Evolutionary conservation across 352 stramenopile species (phyloP).

Genomic region (Phytophthora rubi): DNA sequence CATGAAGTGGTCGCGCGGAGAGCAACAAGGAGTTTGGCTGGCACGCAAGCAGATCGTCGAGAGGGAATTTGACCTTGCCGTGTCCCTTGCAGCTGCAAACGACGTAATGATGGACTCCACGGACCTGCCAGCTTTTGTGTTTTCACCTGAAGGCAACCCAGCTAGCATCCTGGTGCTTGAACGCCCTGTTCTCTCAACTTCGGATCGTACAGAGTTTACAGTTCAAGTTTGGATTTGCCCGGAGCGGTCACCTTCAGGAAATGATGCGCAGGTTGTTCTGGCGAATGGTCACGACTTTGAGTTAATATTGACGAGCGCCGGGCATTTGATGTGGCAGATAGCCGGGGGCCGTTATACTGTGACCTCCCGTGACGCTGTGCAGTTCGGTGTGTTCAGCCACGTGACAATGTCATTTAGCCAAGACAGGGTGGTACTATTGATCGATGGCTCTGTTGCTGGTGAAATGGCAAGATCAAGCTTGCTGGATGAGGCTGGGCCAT

Average conservation of each 20-base stretch:
- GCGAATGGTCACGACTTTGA: constrained; percentile 70
- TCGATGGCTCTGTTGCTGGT: constrained; percentile 53
- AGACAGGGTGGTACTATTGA: constrained; percentile 43
- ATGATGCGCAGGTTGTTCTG: constrained; percentile 56
- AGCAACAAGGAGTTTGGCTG: constrained; percentile 85
- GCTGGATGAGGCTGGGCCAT: constrained; percentile 32
- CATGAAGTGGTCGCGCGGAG: constrained; percentile 80
- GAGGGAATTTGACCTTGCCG: constrained; percentile 46
- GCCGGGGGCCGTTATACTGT: constrained; percentile 45
- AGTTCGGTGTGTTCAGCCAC: constrained; percentile 65
- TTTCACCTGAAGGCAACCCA: constrained; percentile 59
- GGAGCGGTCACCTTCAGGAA: constrained; percentile 20
- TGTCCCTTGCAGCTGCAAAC: constrained; percentile 38
- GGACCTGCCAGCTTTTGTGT: constrained; percentile 53
- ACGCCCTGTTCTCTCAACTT: constrained; percentile 59
- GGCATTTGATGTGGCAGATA: constrained; percentile 63
- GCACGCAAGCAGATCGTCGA: constrained; percentile 49
- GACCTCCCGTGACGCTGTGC: constrained; percentile 44
- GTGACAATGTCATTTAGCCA: constrained; percentile 61
- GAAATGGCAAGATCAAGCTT: constrained; percentile 35
- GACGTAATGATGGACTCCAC: constrained; percentile 68
- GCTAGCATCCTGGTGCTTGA: constrained; percentile 68
- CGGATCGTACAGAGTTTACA: constrained; percentile 58
- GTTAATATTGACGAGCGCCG: constrained; percentile 45
- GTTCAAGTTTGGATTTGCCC: constrained; percentile 76